Evolutionary conservation across 2,329 filamentous ascomycete genomes (phyloP).

Genomic region (Botryosphaeria agaves): DNA sequence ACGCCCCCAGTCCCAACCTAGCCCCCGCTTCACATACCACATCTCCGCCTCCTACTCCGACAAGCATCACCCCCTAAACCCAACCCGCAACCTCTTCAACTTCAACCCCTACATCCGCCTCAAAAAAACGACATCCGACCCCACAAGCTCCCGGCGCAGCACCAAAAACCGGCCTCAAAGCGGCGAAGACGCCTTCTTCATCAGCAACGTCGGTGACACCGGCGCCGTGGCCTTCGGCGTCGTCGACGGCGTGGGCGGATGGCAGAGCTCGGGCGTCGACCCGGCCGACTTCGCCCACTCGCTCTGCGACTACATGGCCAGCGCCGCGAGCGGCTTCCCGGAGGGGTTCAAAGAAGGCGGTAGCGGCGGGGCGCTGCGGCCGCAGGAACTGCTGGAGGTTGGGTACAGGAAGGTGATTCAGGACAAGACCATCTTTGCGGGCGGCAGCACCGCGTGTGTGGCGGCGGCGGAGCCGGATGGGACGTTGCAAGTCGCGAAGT

Average conservation of each 20-base stretch:
- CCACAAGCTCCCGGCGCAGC: constrained; percentile 21
- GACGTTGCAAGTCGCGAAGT: constrained; percentile 71
- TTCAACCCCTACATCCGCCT: constrained; percentile 34
- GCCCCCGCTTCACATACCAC: constrained; percentile 16
- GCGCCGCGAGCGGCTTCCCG: constrained; percentile 45
- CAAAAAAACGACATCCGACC: constrained; percentile 29
- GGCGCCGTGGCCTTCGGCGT: constrained; percentile 69
- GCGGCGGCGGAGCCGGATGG: constrained; percentile 59
- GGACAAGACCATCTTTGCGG: constrained; percentile 57
- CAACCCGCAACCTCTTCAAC: constrained; percentile 4
- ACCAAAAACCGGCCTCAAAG: constrained; percentile 53
- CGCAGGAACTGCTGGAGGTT: constrained; percentile 57
- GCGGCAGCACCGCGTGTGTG: constrained; percentile 86
- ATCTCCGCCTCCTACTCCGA: constrained; percentile 17
- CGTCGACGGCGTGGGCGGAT: constrained; percentile 89
- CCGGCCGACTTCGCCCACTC: constrained; percentile 91
- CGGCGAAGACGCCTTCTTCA: constrained; percentile 94
- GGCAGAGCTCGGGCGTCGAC: constrained; percentile 83
- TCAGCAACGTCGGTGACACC: constrained; percentile 55
- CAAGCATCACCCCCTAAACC: constrained; percentile 11
- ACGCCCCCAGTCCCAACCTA: not conserved
- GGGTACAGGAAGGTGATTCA: constrained; percentile 70
- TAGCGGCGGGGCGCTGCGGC: constrained; percentile 29
- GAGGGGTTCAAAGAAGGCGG: constrained; percentile 11
- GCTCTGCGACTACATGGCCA: constrained; percentile 84